A percentile compares a stretch with the other conserved stretches of the same genome.
Conservation (phyloP, 192 early-diverging fungal genomes). For the Backusella circina region DNA sequence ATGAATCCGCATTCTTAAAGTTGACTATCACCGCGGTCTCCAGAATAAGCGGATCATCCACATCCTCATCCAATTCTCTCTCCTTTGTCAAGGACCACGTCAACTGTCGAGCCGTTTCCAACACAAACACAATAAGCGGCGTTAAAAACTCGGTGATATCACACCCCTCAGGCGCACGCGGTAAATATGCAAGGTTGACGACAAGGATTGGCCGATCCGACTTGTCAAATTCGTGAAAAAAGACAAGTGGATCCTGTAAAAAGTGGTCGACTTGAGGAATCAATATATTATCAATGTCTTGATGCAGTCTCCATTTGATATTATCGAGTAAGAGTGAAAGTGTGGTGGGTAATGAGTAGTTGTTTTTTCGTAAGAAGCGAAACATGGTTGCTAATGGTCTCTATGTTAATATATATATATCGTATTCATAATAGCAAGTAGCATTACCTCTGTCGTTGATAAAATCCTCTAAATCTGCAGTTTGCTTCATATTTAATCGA, state of each 20-base stretch:
- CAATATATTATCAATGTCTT: constrained; percentile 25
- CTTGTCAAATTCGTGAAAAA: constrained; percentile 35
- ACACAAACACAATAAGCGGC: constrained; percentile 31
- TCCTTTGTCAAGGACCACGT: constrained; percentile 19
- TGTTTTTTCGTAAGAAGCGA: constrained; percentile 31
- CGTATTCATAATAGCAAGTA: no score
- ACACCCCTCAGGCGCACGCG: constrained; percentile 6
- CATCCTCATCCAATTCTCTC: constrained; percentile 3
- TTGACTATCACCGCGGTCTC: constrained; percentile 19
- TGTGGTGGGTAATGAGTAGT: constrained; percentile 27
- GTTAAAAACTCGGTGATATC: constrained; percentile 16
- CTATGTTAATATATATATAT: no score
- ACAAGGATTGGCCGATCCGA: constrained; percentile 29
- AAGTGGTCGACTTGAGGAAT: constrained; percentile 13
- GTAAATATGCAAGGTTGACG: constrained; percentile 27
- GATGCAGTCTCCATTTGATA: constrained; percentile 35
- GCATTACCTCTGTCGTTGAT: constrained; percentile 21
- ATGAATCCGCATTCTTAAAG: constrained; percentile 20
- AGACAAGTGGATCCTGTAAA: constrained; percentile 26
- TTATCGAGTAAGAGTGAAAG: constrained; percentile 27
- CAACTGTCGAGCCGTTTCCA: constrained; percentile 32
- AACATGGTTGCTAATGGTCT: constrained; percentile 34
- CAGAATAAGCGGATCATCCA: constrained; percentile 10
- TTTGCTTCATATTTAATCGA: background rate
- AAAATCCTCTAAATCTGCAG: constrained; percentile 17